Evolutionary conservation across 768 basidiomycete species (phyloP), one percentile per base, ranked within the genome.

Genomic region (Mycena capillaripes): DNA sequence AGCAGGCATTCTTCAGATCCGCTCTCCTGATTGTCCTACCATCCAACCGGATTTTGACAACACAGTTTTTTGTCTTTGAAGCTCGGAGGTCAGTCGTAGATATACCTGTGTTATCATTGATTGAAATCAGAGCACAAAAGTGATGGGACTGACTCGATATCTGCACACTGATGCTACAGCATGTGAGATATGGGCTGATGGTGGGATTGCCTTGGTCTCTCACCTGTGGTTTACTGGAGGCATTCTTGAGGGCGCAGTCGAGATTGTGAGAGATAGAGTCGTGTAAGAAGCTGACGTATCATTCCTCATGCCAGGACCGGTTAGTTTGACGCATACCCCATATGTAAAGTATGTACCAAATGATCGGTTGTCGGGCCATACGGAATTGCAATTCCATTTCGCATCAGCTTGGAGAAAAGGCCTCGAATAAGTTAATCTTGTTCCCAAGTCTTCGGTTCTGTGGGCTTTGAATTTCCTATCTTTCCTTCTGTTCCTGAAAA

Each of bases 31-130:
- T 60, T 16, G 58, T 60, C 25, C n/a, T 60, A 44, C 40, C 58
- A 60, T 60, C 40, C 58, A 44, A 60, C n/a, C 40, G 58, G 40
- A 60, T 12, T 44, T 60, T 60, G 38, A 60, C 25, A 29, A 27
- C 36, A 40, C 36, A 60, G 25, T 60, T 60, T 30, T 60, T 60
- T 14, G 58, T 60, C 56, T 57, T 57, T 57, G 56, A 57, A 57
- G 56, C 32, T 36, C 56, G 56, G 32, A 57, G 4, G 56, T 57
- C 56, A 5, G 34, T 57, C 34, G 34, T 32, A 57, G 56, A 57
- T 57, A 57, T 34, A 36, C 56, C 56, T 57, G 56, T 34, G 36
- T 34, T 36, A 55, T 30, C 14, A 57, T 57, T 57, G 30, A 57
- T 34, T 36, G 30, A 36, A 34, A 57, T 57, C 56, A 21, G 32